Base-by-base conservation (phyloP, 257 asterid genomes). In the Marsdenia floribunda region DNA sequence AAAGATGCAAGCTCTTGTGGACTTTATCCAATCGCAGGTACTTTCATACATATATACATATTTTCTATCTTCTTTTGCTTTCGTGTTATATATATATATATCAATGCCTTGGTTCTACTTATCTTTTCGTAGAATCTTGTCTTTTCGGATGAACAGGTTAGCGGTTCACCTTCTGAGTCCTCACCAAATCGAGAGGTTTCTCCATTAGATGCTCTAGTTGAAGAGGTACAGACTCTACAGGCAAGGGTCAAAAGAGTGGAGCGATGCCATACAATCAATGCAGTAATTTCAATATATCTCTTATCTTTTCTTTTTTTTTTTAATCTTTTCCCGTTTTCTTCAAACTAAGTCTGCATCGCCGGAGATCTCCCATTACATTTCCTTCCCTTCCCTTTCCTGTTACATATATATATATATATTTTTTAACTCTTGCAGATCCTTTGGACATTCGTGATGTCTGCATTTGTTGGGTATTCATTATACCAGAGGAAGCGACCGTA, bases 391-490 rank as follows among this genome's bases (percentile, higher is more conserved):
- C 33, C 33, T 29, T 29, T 1, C 33, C 33, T 29, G 33, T 29
- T 29, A 29, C 33, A 29, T n/a, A n/a, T n/a, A n/a, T n/a, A n/a
- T n/a, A n/a, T n/a, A n/a, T n/a, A n/a, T n/a, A n/a, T n/a, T n/a
- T n/a, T 29, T 29, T 29, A 29, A 19, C 70, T 59, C 19, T 60
- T 35, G 80, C 88, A 95, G 99, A 96, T 95, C 73, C 92, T 95
- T 40, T 95, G 97, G 98, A 95, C 99, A 66, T 92, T 92, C 88
- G 78, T 92, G 57, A 89, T 95, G 97, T 95, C 99, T 38, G 97
- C 98, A 0, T 88, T 95, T 82, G 90, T 95, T 19, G 99, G 99
- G 72, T 95, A 95, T 80, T 90, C 98, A 0, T 90, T 95, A 55
- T 90, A 90, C 81, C 97, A 88, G 75, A 86, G 96, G 86, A 89